Conservation (phyloP, 495 filamentous ascomycete genomes). For the Annulohypoxylon moriforme region DNA sequence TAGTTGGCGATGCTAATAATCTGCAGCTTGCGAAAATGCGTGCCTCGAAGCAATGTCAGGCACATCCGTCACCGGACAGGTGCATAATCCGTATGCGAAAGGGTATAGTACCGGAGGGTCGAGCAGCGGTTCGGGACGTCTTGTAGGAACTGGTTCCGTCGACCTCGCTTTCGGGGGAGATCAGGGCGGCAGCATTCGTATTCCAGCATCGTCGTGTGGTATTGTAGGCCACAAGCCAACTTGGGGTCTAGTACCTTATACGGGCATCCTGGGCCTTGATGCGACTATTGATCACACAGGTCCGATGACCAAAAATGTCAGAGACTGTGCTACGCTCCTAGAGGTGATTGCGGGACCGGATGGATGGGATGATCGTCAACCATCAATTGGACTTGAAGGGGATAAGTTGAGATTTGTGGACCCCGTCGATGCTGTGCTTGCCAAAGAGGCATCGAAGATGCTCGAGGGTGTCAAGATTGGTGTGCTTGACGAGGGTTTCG, state of each 20-base stretch:
- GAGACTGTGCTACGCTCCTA: slow-evolving; percentile 63
- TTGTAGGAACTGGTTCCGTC: slow-evolving; percentile 62
- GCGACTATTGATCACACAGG: slow-evolving; percentile 61
- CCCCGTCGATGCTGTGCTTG: slow-evolving; percentile 41
- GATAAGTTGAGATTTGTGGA: slow-evolving; percentile 47
- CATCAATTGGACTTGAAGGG: slow-evolving; percentile 57
- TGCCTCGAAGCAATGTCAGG: slow-evolving; percentile 56
- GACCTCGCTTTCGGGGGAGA: slow-evolving; percentile 70
- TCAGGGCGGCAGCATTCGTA: slow-evolving; percentile 70
- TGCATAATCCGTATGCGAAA: slow-evolving; percentile 62
- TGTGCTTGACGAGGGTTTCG: slow-evolving; percentile 62
- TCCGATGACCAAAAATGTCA: slow-evolving; percentile 60
- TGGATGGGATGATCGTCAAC: slow-evolving; percentile 66
- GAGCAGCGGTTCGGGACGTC: slow-evolving; percentile 65
- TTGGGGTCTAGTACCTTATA: slow-evolving; percentile 62
- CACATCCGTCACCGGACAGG: slow-evolving; percentile 61
- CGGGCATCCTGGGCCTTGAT: slow-evolving; percentile 59
- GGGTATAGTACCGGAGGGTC: slow-evolving; percentile 68
- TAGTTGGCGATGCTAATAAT: slow-evolving; percentile 13
- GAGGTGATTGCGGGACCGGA: slow-evolving; percentile 67
- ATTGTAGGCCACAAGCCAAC: slow-evolving; percentile 63
- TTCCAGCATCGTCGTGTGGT: slow-evolving; percentile 64
- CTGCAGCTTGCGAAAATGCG: slow-evolving; percentile 58
- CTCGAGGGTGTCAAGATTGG: slow-evolving; percentile 66
- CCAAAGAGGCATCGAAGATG: slow-evolving; percentile 34